Conservation (phyloP, 2,329 filamentous ascomycete genomes). For the Sporothrix euskadiensis region DNA sequence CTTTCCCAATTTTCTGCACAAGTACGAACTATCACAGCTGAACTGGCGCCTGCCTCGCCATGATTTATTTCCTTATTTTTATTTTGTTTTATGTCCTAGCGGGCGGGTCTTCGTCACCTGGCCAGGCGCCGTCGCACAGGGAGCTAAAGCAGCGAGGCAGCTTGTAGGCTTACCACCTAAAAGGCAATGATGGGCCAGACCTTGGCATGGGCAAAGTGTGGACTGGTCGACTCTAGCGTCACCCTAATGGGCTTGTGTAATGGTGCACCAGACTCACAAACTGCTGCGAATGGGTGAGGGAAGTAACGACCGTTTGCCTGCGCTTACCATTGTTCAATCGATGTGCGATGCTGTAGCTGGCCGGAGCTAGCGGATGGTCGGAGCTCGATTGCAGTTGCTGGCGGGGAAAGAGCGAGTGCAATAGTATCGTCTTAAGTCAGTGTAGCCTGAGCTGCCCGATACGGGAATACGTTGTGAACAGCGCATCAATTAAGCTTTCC, state of each 20-base stretch:
- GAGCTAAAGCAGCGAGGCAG: neutral
- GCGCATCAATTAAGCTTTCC: neutral
- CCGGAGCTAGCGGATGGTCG: neutral
- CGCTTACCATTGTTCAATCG: too few species aligned
- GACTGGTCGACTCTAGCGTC: neutral
- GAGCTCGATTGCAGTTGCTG: neutral
- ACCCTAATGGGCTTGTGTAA: neutral
- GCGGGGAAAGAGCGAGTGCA: neutral
- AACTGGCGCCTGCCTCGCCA: neutral
- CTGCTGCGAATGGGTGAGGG: neutral
- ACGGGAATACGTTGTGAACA: neutral
- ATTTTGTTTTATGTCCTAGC: neutral
- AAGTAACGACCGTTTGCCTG: neutral
- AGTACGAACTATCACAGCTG: neutral
- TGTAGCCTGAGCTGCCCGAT: neutral
- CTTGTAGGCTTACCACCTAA: neutral
- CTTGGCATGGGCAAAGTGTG: constrained; percentile 11
- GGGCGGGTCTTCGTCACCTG: constrained; percentile 18
- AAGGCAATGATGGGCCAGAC: neutral
- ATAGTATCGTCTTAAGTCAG: neutral
- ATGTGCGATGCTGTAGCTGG: neutral
- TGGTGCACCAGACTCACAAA: neutral
- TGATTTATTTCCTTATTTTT: neutral
- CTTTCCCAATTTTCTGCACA: neutral
- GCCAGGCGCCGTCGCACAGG: constrained; percentile 1